Base-by-base conservation (phyloP, 345 rosid species). In the Anastatica hierochuntica region DNA sequence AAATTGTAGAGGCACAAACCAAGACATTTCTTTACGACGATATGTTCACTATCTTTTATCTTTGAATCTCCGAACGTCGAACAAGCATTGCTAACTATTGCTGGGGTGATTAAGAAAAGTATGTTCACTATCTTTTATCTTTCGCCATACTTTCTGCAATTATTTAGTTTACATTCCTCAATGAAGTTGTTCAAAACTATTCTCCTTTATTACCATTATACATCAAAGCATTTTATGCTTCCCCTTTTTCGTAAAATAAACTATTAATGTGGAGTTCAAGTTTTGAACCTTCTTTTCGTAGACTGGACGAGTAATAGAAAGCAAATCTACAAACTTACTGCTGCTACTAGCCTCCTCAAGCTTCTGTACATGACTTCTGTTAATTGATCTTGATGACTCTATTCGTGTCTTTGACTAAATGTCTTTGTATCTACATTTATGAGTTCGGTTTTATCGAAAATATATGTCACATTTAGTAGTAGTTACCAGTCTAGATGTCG, bases 71-170 rank as follows among this genome's bases (percentile, higher is more conserved):
- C 83, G 83, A n/a, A n/a, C 8, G 95, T 86, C 37, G 95, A 83
- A 55, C 79, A 79, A 27, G 85, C 95, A 55, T 86, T 86, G 82
- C 62, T 86, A 63, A 86, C 88, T 18, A 86, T 83, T 82, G 85
- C 90, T 21, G 78, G 71, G n/a, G 16, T 76, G 77, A 83, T 57
- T 81, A 81, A 84, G 77, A 77, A 62, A 81, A 58, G 95, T 86
- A 73, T 19, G 59, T 35, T 37, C 64, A 49, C 65, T 20, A 5
- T 29, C 10, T 29, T 40, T 49, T 6, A 17, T 41, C 21, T 12
- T 9, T 56, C n/a, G 1, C 5, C 29, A 15, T 46, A 15, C 4
- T 46, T 37, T 53, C 6, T 21, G 14, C 19, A 18, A 46, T 38
- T 5, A 2, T 46, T 3, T 9, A 27, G 19, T 15, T 33, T 42